Evolutionary conservation across 345 rosid species (phyloP).

Genomic region (Rhodomyrtus tomentosa): DNA sequence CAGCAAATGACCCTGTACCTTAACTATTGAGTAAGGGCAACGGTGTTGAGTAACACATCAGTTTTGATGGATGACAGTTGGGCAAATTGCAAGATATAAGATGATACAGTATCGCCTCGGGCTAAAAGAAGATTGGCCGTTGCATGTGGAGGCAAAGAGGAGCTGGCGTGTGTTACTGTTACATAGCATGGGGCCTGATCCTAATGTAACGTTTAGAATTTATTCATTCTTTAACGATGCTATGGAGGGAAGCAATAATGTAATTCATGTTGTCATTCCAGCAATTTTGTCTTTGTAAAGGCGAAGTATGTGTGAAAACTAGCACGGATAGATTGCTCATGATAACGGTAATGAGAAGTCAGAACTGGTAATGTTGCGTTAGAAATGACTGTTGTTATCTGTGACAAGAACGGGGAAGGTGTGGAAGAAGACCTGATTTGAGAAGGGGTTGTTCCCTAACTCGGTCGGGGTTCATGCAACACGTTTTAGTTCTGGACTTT

Average conservation of each 20-base stretch:
- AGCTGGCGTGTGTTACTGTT: neutral
- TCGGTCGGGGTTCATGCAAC: neutral
- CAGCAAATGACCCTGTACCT: neutral
- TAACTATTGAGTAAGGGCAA: neutral
- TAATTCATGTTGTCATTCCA: neutral
- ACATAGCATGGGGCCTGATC: neutral
- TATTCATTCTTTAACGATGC: neutral
- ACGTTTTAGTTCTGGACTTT: neutral
- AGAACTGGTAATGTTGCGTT: neutral
- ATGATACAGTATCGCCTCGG: neutral
- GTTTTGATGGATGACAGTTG: neutral
- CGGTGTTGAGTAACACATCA: neutral
- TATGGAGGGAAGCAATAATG: neutral
- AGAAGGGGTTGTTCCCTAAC: neutral
- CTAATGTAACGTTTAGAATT: neutral
- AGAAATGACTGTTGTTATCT: neutral
- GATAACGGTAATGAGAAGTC: neutral
- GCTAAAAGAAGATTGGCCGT: neutral
- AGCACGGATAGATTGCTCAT: neutral
- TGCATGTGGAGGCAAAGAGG: neutral
- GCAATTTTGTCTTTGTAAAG: neutral
- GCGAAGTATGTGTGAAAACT: neutral
- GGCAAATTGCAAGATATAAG: neutral
- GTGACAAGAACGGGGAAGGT: neutral
- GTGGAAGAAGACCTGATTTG: neutral